A percentile compares a stretch with the other conserved stretches of the same genome.
phyloP scores from a whole-genome alignment of 352 stramenopile species.

The Thraustotheca clavata region DNA sequence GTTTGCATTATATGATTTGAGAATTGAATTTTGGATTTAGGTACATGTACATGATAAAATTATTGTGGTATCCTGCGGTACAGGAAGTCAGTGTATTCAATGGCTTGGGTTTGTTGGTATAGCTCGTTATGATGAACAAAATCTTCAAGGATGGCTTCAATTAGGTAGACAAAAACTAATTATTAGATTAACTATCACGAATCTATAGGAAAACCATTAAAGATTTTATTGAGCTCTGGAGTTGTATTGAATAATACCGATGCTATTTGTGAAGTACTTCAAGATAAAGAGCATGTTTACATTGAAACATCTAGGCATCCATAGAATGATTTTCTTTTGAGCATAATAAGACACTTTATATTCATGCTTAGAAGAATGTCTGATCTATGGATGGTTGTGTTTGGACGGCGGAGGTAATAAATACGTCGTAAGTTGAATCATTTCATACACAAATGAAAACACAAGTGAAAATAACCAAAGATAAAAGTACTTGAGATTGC shows the following conservation, averaged over 20 bases:
- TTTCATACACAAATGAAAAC: constrained; percentile 78
- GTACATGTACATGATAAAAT: constrained; percentile 64
- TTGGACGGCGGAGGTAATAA: constrained; percentile 44
- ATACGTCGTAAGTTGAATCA: constrained; percentile 84
- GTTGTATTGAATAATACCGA: constrained; percentile 34
- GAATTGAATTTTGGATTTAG: neutral
- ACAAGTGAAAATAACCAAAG: constrained; percentile 72
- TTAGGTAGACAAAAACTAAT: constrained; percentile 24
- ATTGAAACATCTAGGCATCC: constrained; percentile 35
- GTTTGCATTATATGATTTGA: neutral
- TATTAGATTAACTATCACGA: constrained; percentile 34
- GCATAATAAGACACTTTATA: neutral
- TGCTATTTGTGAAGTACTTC: constrained; percentile 60
- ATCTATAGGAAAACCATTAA: constrained; percentile 28
- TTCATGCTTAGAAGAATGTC: neutral
- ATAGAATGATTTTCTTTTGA: neutral
- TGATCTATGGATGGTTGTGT: neutral
- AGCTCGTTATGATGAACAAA: constrained; percentile 46
- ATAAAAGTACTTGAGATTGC: constrained; percentile 33
- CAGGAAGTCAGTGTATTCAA: constrained; percentile 58
- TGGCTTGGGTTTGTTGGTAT: constrained; percentile 69
- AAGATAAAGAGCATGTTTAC: constrained; percentile 52
- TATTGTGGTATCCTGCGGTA: constrained; percentile 58
- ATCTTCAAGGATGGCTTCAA: constrained; percentile 38
- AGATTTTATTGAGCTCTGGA: constrained; percentile 11